Base-by-base conservation (phyloP, 2,329 filamentous ascomycete species). In the Fusarium paranaense region DNA sequence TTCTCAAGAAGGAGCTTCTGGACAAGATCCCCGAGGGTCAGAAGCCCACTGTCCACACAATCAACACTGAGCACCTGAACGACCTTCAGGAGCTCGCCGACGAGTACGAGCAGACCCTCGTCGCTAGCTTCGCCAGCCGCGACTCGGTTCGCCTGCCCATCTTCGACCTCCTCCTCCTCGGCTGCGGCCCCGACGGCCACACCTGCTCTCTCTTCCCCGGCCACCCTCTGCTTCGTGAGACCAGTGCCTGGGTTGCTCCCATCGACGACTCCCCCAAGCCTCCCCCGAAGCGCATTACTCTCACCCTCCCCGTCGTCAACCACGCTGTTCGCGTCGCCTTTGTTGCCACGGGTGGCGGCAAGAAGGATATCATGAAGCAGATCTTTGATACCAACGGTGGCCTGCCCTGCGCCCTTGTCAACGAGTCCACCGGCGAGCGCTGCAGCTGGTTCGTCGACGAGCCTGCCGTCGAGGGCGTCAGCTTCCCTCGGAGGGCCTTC, bases 231-330 rank as follows among this genome's bases (percentile, higher is more conserved):
- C 89, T 98, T 76, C 91, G 95, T 74, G 96, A 98, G 86, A 90
- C 90, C 38, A 92, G 92, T 79, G 95, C 96, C 63, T 99, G 97
- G 97, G 95, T 98, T 50, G 93, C 95, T 16, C 90, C 95, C 54
- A 97, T 98, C 80, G 91, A 93, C 79, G 94, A 98, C 86, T 97
- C 95, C 50, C 97, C 97, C 60, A 99, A 99, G 89, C 96, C 96
- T 42, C 97, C 97, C 54, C 90, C 95, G 54, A 92, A 91, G 84
- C 91, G 97, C 79, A 97, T 99, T 82, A 98, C 97, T 3, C 89
- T 99, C 64, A 97, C 94, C 25, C 86, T 99, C 70, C 96, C 95
- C 18, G 97, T 99, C 50, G 93, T 98, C 63, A 94, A 92, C 40
- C 95, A 98, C 82, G 94, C 93, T 42, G 88, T 95, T 72, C 94